phyloP scores from a whole-genome alignment of 768 basidiomycete species.

The Russula foetens region DNA sequence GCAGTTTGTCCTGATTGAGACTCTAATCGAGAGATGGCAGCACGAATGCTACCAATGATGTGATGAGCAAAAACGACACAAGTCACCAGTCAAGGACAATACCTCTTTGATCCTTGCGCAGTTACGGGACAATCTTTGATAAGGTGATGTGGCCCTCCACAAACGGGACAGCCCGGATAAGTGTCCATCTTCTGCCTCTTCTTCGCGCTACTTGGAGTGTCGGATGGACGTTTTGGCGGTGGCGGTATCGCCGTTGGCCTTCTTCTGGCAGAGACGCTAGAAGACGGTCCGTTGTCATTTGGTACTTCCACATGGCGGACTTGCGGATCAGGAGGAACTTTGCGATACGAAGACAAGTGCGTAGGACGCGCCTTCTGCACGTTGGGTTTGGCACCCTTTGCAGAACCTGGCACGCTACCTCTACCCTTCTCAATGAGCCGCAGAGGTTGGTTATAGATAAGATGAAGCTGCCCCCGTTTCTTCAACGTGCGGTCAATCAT shows the following conservation, averaged over 20 bases:
- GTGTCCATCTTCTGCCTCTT: conserved; percentile 33
- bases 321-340: neutral
- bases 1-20: conserved; percentile 30
- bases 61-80: neutral
- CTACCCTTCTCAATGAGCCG: conserved; percentile 36
- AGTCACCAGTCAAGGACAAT: conserved; percentile 5
- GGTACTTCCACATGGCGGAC: neutral
- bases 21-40: conserved; percentile 38
- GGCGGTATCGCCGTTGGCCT: neutral
- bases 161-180: conserved; percentile 39
- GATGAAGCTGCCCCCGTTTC: conserved; percentile 43
- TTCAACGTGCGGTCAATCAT: conserved; percentile 62
- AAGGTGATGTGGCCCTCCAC: conserved; percentile 37
- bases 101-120: conserved; percentile 47
- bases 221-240: conserved; percentile 27
- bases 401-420: conserved; percentile 12
- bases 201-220: conserved; percentile 10
- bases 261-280: neutral
- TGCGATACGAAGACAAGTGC: neutral
- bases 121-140: conserved; percentile 51
- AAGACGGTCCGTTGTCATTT: neutral
- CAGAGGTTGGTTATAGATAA: conserved; percentile 60
- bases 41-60: conserved; percentile 31
- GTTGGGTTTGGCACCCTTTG: neutral
- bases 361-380: neutral